Conservation (phyloP, 78 protist genomes). For the Dictyostelium capitatum region DNA sequence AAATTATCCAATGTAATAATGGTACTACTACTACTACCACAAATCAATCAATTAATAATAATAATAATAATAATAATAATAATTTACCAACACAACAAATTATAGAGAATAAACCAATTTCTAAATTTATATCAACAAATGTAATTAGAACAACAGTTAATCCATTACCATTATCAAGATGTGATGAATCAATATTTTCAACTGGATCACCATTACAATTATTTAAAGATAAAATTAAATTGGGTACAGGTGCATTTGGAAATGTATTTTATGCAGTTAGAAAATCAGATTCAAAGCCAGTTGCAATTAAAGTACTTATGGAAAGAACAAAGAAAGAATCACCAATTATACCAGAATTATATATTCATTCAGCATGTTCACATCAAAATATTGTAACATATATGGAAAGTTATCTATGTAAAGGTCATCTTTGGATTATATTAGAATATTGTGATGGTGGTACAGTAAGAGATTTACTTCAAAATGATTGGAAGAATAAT, state of each 20-base stretch:
- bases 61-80: not conserved
- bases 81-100: not conserved
- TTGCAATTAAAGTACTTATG: slow-evolving; percentile 72
- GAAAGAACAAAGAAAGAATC: slow-evolving; percentile 56
- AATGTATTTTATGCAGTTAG: slow-evolving; percentile 71
- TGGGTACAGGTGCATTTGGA: slow-evolving; percentile 80
- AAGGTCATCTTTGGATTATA: slow-evolving; percentile 77
- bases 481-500: slow-evolving; percentile 55
- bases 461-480: slow-evolving; percentile 63
- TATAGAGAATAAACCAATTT: slow-evolving; percentile 3
- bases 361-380: slow-evolving; percentile 52
- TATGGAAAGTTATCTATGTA: slow-evolving; percentile 34
- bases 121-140: slow-evolving; percentile 25
- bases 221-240: slow-evolving; percentile 62
- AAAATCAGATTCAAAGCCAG: slow-evolving; percentile 36
- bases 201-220: slow-evolving; percentile 42
- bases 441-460: slow-evolving; percentile 80
- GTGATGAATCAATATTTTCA: slow-evolving; percentile 65
- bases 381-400: slow-evolving; percentile 55
- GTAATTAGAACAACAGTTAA: not conserved
- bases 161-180: slow-evolving; percentile 46
- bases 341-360: slow-evolving; percentile 70
- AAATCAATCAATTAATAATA: not conserved
- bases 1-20: not conserved
- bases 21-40: not conserved